Conservation (phyloP, 352 stramenopile genomes). For the Pythium brachiatum region DNA sequence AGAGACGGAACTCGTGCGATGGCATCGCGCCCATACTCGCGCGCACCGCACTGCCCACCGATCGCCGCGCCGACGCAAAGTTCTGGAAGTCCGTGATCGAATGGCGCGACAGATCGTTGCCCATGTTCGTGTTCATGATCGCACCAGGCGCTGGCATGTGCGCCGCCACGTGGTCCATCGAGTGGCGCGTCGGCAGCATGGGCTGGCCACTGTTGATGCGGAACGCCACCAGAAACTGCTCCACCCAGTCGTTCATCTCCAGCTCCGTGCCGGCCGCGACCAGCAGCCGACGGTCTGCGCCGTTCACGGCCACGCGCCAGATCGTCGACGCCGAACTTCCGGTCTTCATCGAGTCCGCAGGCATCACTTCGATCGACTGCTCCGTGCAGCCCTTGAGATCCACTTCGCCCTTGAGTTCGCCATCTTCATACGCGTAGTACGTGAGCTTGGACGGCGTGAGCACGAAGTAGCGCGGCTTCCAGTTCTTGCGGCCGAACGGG, state of each 20-base stretch:
- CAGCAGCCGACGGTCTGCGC: conserved; percentile 30
- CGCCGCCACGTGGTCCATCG: conserved; percentile 1
- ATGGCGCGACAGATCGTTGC: conserved; percentile 12
- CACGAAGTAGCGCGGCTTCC: conserved; percentile 54
- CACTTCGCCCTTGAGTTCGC: conserved; percentile 35
- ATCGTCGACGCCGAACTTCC: conserved; percentile 44
- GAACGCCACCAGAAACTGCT: conserved; percentile 35
- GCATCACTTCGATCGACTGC: conserved; percentile 44
- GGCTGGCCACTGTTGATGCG: conserved; percentile 29
- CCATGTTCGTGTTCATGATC: conserved; percentile 3
- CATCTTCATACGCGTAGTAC: conserved; percentile 39
- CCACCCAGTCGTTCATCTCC: conserved; percentile 52
- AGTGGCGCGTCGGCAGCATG: conserved; percentile 10
- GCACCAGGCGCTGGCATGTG: neutral
- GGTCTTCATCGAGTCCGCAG: conserved; percentile 41
- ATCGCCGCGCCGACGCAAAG: conserved; percentile 54
- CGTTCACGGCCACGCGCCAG: conserved; percentile 47
- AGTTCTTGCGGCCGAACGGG: conserved; percentile 44
- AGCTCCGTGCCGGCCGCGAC: conserved; percentile 35
- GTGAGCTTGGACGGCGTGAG: conserved; percentile 32
- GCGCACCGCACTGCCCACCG: conserved; percentile 29
- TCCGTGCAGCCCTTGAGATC: conserved; percentile 28
- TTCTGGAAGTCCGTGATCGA: conserved; percentile 79
- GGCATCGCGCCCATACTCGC: conserved; percentile 36
- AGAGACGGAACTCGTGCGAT: conserved; percentile 31